These are phyloP conservation scores for Trametes meyenii DNA, from an alignment of 768 basidiomycete species.

Conservation along the genomic window DNA sequence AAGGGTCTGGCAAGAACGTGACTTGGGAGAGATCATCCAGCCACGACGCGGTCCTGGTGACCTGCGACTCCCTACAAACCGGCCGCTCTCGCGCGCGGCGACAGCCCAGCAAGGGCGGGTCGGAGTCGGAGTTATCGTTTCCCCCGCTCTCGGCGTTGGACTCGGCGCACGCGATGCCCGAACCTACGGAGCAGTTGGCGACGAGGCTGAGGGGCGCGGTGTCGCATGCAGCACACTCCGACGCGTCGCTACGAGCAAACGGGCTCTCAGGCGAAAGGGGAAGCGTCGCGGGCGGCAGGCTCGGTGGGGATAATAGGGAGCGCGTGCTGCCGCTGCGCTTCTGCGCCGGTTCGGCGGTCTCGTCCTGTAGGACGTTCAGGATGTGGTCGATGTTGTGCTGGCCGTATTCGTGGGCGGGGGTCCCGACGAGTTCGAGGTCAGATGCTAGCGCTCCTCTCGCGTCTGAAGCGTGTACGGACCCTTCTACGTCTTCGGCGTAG, in stretches of 20 bases:
- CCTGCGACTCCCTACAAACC: background rate
- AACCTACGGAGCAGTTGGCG: too few relatives aligned
- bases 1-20: background rate
- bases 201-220: too few relatives aligned
- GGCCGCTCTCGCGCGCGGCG: background rate
- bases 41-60: background rate
- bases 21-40: background rate
- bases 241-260: too few relatives aligned
- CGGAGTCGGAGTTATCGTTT: background rate
- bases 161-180: background rate
- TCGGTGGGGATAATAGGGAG: background rate
- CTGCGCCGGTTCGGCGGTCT: background rate
- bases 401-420: slow-evolving; percentile 1
- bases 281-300: too few relatives aligned
- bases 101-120: background rate
- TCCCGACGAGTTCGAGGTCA: background rate
- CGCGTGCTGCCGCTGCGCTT: background rate
- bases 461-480: background rate
- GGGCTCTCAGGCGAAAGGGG: too few relatives aligned
- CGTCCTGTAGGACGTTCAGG: background rate
- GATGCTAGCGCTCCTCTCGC: background rate
- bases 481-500: background rate
- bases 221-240: too few relatives aligned
- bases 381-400: background rate
- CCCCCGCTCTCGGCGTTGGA: background rate